A percentile compares a stretch with the other conserved stretches of the same genome.
Conservation (phyloP, 495 filamentous ascomycete genomes). For the Podospora sp. region DNA sequence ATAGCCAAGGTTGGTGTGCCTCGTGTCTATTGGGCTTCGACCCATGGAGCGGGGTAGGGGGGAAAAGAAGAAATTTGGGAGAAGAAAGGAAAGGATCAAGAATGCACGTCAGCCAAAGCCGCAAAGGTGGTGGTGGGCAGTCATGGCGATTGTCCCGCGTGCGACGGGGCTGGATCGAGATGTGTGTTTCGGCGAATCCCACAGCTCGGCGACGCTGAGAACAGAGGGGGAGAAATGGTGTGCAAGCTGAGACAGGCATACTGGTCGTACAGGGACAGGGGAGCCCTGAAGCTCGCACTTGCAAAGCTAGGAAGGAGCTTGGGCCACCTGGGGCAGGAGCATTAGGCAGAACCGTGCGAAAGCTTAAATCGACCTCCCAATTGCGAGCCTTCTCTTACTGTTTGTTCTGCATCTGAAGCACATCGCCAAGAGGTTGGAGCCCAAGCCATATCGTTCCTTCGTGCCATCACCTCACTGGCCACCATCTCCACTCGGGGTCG, state of each 20-base stretch:
- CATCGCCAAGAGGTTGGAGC: neutral
- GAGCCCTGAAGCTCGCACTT: neutral
- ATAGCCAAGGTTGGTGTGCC: neutral
- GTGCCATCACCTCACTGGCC: neutral
- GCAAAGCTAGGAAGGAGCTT: conserved; percentile 11
- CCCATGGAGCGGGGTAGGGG: neutral
- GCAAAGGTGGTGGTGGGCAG: neutral
- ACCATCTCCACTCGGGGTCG: conserved; percentile 1
- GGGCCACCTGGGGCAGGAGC: neutral
- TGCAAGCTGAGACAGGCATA: neutral
- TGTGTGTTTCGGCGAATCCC: conserved; percentile 1
- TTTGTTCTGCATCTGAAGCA: neutral
- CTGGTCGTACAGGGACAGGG: neutral
- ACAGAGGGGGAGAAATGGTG: neutral
- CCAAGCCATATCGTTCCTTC: neutral
- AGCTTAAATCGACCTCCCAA: conserved; percentile 1
- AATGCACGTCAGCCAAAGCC: neutral
- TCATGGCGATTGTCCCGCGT: neutral
- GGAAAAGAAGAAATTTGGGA: neutral
- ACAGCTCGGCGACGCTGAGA: neutral
- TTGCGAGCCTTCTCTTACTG: neutral
- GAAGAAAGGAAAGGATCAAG: neutral
- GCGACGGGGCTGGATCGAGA: neutral
- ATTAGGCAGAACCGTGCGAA: neutral
- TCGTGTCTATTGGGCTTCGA: neutral